These are phyloP conservation scores for Zygnema circumcarinatum DNA, from an alignment of 139 green algal genomes.

Conservation along the genomic window DNA sequence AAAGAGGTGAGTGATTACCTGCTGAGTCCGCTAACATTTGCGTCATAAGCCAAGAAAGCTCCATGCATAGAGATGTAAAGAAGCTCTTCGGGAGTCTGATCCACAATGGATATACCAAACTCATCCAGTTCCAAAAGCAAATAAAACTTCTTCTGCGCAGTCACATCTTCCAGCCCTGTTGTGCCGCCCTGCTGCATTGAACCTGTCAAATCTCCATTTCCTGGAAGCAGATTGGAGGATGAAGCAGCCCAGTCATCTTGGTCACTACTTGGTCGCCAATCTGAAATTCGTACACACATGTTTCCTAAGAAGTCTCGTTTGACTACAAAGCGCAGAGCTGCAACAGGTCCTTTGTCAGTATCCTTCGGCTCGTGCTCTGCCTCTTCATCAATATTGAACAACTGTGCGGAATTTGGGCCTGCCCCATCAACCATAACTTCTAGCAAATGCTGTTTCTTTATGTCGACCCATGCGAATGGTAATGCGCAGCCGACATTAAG, in stretches of 20 bases:
- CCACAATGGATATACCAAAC: conserved; percentile 55
- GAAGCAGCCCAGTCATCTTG: not conserved
- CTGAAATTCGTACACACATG: conserved; percentile 27
- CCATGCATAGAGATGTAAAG: conserved; percentile 59
- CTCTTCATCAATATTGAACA: conserved; percentile 24
- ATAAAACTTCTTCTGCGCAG: conserved; percentile 25
- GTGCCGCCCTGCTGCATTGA: not conserved
- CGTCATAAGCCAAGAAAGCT: conserved; percentile 6
- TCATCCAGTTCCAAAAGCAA: conserved; percentile 50
- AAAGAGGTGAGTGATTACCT: too few relatives aligned
- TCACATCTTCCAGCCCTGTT: not conserved
- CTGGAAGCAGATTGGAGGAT: not conserved
- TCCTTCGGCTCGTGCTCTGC: conserved; percentile 17
- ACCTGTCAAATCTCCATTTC: not conserved
- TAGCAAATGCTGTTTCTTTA: conserved; percentile 12
- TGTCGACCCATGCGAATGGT: conserved; percentile 48
- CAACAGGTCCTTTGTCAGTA: not conserved
- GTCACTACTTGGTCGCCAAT: conserved; percentile 40
- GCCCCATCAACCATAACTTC: conserved; percentile 59
- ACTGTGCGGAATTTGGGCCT: not conserved
- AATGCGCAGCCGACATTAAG: conserved; percentile 18
- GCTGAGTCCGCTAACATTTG: conserved; percentile 16
- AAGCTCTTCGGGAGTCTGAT: conserved; percentile 55
- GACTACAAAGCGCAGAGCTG: conserved; percentile 30
- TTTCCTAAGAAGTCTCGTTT: not conserved